These are phyloP conservation scores for Penicillium turbatum DNA, from an alignment of 495 filamentous ascomycete species.

Conservation along the genomic window DNA sequence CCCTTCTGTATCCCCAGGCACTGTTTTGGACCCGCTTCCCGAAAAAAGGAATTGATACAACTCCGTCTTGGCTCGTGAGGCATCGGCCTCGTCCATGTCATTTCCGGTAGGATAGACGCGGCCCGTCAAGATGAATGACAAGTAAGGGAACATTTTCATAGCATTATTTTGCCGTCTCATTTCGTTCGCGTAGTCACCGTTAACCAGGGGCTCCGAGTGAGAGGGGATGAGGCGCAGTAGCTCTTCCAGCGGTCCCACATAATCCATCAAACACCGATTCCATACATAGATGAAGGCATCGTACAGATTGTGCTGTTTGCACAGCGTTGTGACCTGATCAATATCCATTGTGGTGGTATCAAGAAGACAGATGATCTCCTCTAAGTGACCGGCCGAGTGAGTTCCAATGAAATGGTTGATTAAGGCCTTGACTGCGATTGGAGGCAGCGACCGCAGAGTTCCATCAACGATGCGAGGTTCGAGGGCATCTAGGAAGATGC, in stretches of 20 bases:
- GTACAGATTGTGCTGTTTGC: conserved; percentile 85
- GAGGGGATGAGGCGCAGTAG: conserved; percentile 66
- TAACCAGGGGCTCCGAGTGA: conserved; percentile 24
- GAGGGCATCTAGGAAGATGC: conserved; percentile 78
- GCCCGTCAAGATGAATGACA: conserved; percentile 89
- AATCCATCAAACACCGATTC: conserved; percentile 85
- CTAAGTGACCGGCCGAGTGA: conserved; percentile 69
- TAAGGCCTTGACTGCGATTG: conserved; percentile 78
- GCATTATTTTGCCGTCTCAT: conserved; percentile 55
- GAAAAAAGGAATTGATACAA: conserved; percentile 93
- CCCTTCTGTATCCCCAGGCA: conserved; percentile 53
- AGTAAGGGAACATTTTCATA: conserved; percentile 89
- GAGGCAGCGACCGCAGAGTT: conserved; percentile 70
- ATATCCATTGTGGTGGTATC: conserved; percentile 89
- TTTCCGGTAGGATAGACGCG: conserved; percentile 86
- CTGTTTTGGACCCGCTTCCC: conserved; percentile 55
- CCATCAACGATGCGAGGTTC: conserved; percentile 81
- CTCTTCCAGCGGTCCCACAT: conserved; percentile 84
- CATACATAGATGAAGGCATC: conserved; percentile 97
- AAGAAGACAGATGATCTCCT: conserved; percentile 91
- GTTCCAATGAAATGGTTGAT: conserved; percentile 72
- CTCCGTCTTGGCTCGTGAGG: conserved; percentile 72
- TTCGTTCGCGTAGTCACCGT: conserved; percentile 32
- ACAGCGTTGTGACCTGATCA: conserved; percentile 85
- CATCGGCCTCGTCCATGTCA: conserved; percentile 60